Conservation (phyloP, 306 rosid genomes). For the Sicyos baderoa region DNA sequence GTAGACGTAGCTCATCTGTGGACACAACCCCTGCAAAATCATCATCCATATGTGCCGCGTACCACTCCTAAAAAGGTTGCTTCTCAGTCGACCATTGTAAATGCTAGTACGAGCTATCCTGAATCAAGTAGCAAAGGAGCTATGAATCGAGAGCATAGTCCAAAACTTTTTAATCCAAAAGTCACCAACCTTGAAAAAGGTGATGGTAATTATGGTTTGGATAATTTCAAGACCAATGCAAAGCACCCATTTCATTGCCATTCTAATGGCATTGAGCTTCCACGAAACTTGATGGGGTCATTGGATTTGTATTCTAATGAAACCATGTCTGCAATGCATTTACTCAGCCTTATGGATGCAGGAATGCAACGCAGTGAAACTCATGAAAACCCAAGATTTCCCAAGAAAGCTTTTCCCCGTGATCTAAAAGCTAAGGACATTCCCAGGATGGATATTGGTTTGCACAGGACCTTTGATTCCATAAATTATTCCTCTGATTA, state of each 20-base stretch:
- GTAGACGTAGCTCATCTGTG: conserved; percentile 57
- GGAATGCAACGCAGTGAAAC: conserved; percentile 62
- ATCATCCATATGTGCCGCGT: conserved; percentile 30
- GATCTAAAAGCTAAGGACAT: conserved; percentile 48
- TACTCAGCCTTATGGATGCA: conserved; percentile 98
- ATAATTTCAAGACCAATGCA: conserved; percentile 45
- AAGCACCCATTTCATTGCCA: conserved; percentile 48
- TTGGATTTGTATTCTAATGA: conserved; percentile 81
- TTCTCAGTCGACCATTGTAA: conserved; percentile 33
- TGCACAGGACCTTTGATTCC: conserved; percentile 40
- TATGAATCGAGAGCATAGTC: conserved; percentile 28
- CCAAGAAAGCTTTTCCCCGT: conserved; percentile 42
- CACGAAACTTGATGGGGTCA: conserved; percentile 48
- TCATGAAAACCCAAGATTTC: conserved; percentile 40
- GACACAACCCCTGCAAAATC: conserved; percentile 45
- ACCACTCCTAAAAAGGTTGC: conserved; percentile 42
- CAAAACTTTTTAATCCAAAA: conserved; percentile 40
- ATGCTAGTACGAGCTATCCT: conserved; percentile 21
- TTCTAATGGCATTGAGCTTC: conserved; percentile 47
- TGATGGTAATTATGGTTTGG: conserved; percentile 40
- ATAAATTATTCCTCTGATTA: conserved; percentile 37
- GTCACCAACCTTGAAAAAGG: conserved; percentile 42
- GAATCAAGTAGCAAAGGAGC: conserved; percentile 42
- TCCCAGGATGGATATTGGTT: conserved; percentile 38
- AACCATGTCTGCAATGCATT: conserved; percentile 97